phyloP scores from a whole-genome alignment of 2,329 filamentous ascomycete species.

The Epichloe gansuensis region DNA sequence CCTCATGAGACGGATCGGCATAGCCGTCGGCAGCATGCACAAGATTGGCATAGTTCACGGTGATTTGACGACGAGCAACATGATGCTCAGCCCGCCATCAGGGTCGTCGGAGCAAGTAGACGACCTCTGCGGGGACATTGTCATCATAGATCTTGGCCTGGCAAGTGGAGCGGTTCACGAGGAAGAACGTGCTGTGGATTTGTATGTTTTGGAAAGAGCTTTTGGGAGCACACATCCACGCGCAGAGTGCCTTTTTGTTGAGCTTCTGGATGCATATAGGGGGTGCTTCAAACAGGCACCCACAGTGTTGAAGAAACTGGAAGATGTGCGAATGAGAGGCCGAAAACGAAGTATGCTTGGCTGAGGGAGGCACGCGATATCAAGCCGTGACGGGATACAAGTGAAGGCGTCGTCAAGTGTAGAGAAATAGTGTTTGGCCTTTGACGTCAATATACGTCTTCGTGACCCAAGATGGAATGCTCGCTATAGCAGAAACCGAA shows the following conservation, averaged over 20 bases:
- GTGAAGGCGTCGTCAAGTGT: too few species aligned
- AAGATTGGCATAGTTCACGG: constrained; percentile 80
- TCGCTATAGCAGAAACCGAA: constrained; percentile 4
- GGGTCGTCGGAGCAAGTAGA: constrained; percentile 10
- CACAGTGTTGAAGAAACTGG: constrained; percentile 65
- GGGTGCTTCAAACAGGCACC: constrained; percentile 62
- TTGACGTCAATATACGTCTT: background rate
- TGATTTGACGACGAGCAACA: constrained; percentile 92
- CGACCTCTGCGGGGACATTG: constrained; percentile 55
- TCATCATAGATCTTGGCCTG: constrained; percentile 90
- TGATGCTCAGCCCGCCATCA: constrained; percentile 54
- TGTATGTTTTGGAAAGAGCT: constrained; percentile 89
- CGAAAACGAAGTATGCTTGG: constrained; percentile 96
- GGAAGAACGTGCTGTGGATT: constrained; percentile 87
- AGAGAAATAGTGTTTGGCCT: background rate
- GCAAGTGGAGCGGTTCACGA: constrained; percentile 70
- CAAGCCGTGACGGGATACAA: too few species aligned
- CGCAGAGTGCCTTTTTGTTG: constrained; percentile 62
- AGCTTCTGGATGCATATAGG: constrained; percentile 63
- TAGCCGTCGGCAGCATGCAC: constrained; percentile 64
- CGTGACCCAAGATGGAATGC: constrained; percentile 2
- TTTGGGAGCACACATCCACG: constrained; percentile 90
- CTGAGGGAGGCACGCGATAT: constrained; percentile 24
- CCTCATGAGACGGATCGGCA: constrained; percentile 59
- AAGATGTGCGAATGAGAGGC: constrained; percentile 86